phyloP scores from a whole-genome alignment of 495 filamentous ascomycete species.

The Talaromyces nanjingensis region DNA sequence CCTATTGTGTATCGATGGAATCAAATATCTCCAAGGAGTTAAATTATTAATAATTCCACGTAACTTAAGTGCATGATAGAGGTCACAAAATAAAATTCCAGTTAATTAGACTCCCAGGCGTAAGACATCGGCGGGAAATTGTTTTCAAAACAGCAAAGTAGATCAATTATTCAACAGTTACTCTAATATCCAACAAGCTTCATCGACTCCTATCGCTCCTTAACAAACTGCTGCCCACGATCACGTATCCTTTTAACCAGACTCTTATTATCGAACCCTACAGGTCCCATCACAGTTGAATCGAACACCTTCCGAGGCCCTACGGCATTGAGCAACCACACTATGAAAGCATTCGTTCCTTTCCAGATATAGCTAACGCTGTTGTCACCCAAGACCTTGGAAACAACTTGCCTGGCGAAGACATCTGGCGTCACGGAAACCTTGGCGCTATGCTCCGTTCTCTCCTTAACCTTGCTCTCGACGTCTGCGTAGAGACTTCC shows the following conservation, averaged over 20 bases:
- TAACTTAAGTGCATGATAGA: no score
- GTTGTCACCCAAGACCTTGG: slow-evolving; percentile 7
- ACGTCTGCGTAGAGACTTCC: neutral
- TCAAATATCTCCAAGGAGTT: no score
- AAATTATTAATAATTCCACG: no score
- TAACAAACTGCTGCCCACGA: neutral
- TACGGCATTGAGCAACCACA: neutral
- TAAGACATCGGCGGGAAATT: neutral
- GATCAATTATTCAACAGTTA: neutral
- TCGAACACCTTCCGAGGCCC: neutral
- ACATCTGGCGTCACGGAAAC: neutral
- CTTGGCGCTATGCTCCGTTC: neutral
- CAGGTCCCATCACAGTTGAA: neutral
- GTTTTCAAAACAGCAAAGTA: neutral
- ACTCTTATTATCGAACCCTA: neutral
- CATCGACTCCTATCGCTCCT: neutral
- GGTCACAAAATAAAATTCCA: no score
- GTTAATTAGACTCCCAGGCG: no score
- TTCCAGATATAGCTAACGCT: neutral
- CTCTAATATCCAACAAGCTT: neutral
- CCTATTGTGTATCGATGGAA: neutral
- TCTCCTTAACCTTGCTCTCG: slow-evolving; percentile 1
- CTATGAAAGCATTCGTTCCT: neutral
- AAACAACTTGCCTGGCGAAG: slow-evolving; percentile 11
- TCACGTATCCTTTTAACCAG: neutral